Percentiles rank a stretch among this genome's conserved stretches.
Conservation (phyloP, 306 rosid species). For the Dalbergia cultrata region DNA sequence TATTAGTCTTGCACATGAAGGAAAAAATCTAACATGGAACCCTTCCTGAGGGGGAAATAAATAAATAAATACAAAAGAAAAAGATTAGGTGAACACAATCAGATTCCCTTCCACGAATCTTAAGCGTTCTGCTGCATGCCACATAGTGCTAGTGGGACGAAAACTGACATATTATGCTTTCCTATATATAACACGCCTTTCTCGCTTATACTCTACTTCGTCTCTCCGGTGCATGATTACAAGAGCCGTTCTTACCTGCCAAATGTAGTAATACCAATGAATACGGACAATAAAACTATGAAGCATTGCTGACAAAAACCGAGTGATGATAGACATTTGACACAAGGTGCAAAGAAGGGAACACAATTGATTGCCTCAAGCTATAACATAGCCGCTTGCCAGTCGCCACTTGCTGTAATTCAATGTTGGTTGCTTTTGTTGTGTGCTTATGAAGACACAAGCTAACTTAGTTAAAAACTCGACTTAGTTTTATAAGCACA, state of each 20-base stretch:
- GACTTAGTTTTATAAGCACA: background rate
- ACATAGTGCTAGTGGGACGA: constrained; percentile 1
- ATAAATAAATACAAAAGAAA: background rate
- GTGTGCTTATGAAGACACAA: constrained; percentile 3
- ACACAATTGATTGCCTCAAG: constrained; percentile 2
- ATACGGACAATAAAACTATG: background rate
- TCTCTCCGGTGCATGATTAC: constrained; percentile 98
- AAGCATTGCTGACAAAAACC: constrained; percentile 8
- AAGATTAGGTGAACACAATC: constrained; percentile 23
- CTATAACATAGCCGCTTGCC: constrained; percentile 4
- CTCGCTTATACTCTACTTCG: constrained; percentile 98
- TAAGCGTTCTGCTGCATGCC: constrained; percentile 7
- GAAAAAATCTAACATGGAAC: constrained; percentile 9
- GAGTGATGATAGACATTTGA: background rate
- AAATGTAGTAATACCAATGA: constrained; percentile 36
- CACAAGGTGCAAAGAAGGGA: background rate
- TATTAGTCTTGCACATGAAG: background rate
- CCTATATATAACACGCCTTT: constrained; percentile 77
- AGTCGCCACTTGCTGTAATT: constrained; percentile 6
- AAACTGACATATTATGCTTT: constrained; percentile 61
- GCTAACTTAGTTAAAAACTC: background rate
- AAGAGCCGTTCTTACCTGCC: constrained; percentile 98
- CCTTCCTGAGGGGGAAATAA: background rate
- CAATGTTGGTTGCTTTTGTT: background rate
- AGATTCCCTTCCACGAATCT: background rate